phyloP scores from a whole-genome alignment of 345 rosid species.

The Microthlaspi erraticum region DNA sequence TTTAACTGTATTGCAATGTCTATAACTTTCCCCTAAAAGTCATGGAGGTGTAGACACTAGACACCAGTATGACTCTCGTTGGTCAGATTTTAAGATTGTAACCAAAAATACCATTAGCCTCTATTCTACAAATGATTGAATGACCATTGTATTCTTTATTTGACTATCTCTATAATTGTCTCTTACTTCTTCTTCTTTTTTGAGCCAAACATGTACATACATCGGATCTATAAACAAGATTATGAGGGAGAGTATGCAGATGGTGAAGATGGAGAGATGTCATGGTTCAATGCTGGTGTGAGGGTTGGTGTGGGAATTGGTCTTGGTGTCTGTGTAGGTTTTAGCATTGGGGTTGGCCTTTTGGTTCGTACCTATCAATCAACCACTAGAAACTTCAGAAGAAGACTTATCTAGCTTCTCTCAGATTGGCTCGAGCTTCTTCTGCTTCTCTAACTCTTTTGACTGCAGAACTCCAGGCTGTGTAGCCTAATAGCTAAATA shows the following conservation, averaged over 20 bases:
- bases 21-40: slow-evolving; percentile 1
- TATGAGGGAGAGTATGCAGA: slow-evolving; percentile 73
- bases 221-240: slow-evolving; percentile 50
- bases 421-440: neutral
- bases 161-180: no score
- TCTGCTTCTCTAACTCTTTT: slow-evolving; percentile 39
- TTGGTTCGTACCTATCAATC: slow-evolving; percentile 79
- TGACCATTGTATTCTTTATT: no score
- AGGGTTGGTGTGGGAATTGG: slow-evolving; percentile 98
- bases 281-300: slow-evolving; percentile 97
- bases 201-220: neutral
- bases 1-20: neutral
- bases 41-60: slow-evolving; percentile 15
- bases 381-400: slow-evolving; percentile 76
- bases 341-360: slow-evolving; percentile 93
- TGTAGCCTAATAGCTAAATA: slow-evolving; percentile 44
- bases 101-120: neutral
- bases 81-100: neutral
- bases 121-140: no score
- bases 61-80: slow-evolving; percentile 13
- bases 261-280: slow-evolving; percentile 84
- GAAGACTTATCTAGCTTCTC: slow-evolving; percentile 56
- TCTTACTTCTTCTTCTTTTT: no score
- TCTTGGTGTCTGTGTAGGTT: slow-evolving; percentile 86
- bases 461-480: slow-evolving; percentile 52